phyloP scores from a whole-genome alignment of 768 basidiomycete genomes.

The Russula virescens region DNA sequence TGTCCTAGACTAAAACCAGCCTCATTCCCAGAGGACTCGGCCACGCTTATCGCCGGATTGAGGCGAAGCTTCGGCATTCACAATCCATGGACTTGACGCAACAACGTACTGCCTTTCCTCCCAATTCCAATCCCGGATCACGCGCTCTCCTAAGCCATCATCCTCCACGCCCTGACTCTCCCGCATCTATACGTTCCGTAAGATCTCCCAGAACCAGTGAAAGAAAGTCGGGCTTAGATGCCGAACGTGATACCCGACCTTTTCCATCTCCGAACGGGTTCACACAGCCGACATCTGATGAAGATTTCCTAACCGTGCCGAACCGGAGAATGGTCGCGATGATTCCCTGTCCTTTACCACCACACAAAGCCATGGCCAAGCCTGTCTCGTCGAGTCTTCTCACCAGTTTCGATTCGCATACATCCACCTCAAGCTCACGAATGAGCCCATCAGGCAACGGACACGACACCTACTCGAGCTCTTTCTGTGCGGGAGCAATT shows the following conservation, averaged over 20 bases:
- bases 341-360: constrained; percentile 1
- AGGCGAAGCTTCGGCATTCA: constrained; percentile 7
- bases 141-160: neutral
- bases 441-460: neutral
- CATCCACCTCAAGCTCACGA: neutral
- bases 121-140: neutral
- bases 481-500: constrained; percentile 4
- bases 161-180: neutral
- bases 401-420: neutral
- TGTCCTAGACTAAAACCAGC: constrained; percentile 2
- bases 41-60: constrained; percentile 15
- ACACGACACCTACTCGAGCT: neutral
- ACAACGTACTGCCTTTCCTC: neutral
- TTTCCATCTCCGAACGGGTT: constrained; percentile 1
- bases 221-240: constrained; percentile 17
- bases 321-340: neutral
- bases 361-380: neutral
- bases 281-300: neutral
- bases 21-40: constrained; percentile 11
- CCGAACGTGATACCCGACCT: constrained; percentile 1
- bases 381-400: neutral
- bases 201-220: constrained; percentile 16
- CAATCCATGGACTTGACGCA: constrained; percentile 9
- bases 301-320: neutral
- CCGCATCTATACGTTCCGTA: constrained; percentile 10